phyloP scores from a whole-genome alignment of 306 rosid species.

The barrel medic (Medicago truncatula) region MtrunA17r5.0-ANR NC_053045.1:60418501-60419000 shows the following conservation, averaged over 20 bases:
- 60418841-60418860: neutral
- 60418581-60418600: too few species aligned
- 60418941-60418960: too few species aligned
- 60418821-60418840: neutral
- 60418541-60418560: neutral
- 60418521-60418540: neutral
- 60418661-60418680: too few species aligned
- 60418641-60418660: too few species aligned
- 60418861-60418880: neutral
- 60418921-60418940: neutral
- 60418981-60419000: neutral
- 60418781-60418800: neutral
- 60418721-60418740: too few species aligned
- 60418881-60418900: slow-evolving; percentile 16
- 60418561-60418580: neutral
- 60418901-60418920: neutral
- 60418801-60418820: neutral
- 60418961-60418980: neutral
- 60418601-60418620: too few species aligned
- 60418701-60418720: too few species aligned
- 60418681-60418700: too few species aligned
- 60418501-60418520: too few species aligned
- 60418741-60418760: too few species aligned
- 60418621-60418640: too few species aligned
- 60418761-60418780: neutral